These are phyloP conservation scores for Dalbergia cochinchinensis DNA, from an alignment of 306 rosid genomes.

Conservation along the genomic window DNA sequence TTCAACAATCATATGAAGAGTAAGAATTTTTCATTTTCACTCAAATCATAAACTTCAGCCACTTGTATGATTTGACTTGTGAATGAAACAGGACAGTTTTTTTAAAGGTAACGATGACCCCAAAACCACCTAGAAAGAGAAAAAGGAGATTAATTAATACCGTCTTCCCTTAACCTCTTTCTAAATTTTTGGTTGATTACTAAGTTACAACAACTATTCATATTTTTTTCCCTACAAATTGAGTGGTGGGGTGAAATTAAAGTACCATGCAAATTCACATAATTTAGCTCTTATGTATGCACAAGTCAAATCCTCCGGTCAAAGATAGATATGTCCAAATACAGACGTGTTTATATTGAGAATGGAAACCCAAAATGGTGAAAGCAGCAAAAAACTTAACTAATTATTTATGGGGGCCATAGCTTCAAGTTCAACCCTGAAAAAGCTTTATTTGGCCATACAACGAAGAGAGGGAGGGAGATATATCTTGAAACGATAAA, in stretches of 20 bases:
- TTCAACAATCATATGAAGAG: background rate
- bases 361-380: background rate
- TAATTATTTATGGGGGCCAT: background rate
- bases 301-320: background rate
- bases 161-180: background rate
- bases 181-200: background rate
- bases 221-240: background rate
- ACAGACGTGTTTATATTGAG: background rate
- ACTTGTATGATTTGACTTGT: constrained; percentile 4
- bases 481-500: background rate
- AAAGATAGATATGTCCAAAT: background rate
- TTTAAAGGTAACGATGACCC: background rate
- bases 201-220: background rate
- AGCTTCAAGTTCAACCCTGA: background rate
- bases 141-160: background rate
- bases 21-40: background rate
- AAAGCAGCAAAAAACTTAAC: background rate
- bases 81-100: background rate
- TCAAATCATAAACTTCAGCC: background rate
- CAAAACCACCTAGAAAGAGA: background rate
- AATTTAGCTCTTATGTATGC: background rate
- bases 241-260: background rate
- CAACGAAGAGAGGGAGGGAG: no score
- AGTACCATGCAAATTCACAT: background rate
- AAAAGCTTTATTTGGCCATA: background rate